These are phyloP conservation scores for Zancudomyces culisetae DNA, from an alignment of 371 early-diverging fungal species.

Conservation along the genomic window DNA sequence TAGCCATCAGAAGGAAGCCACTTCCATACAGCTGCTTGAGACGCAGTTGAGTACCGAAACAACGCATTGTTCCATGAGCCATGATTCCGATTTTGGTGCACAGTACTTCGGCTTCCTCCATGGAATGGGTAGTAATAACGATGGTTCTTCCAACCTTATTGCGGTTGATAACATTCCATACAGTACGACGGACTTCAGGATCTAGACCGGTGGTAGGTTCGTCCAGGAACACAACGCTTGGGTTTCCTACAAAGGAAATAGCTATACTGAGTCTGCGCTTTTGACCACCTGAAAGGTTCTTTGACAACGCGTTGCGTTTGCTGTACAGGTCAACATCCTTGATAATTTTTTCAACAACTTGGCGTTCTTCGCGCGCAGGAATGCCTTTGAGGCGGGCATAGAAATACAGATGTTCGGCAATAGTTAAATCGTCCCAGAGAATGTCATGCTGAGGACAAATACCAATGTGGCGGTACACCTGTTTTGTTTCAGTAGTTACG, in stretches of 20 bases:
- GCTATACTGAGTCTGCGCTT: conserved; percentile 49
- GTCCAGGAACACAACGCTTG: conserved; percentile 61
- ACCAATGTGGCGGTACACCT: conserved; percentile 45
- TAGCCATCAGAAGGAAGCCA: conserved; percentile 30
- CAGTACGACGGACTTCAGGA: conserved; percentile 39
- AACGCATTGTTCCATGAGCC: conserved; percentile 48
- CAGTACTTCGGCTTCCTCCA: conserved; percentile 55
- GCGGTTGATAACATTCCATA: conserved; percentile 43
- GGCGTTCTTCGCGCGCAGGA: conserved; percentile 22
- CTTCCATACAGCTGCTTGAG: conserved; percentile 49
- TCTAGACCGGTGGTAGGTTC: conserved; percentile 72
- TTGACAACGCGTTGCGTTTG: conserved; percentile 29
- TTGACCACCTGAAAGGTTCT: conserved; percentile 47
- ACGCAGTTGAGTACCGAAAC: conserved; percentile 36
- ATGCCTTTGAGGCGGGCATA: conserved; percentile 54
- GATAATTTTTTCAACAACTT: conserved; percentile 27
- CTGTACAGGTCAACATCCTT: conserved; percentile 28
- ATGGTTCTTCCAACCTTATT: conserved; percentile 39
- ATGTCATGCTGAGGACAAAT: conserved; percentile 59
- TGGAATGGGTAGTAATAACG: conserved; percentile 44
- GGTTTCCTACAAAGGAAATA: conserved; percentile 53
- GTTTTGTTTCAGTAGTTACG: conserved; percentile 28
- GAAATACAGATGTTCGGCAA: conserved; percentile 47
- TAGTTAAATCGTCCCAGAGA: conserved; percentile 55
- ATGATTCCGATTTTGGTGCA: conserved; percentile 43